Evolutionary conservation across 805 yeast species (phyloP).

Genomic region (Blastobotrys chiropterorum): DNA sequence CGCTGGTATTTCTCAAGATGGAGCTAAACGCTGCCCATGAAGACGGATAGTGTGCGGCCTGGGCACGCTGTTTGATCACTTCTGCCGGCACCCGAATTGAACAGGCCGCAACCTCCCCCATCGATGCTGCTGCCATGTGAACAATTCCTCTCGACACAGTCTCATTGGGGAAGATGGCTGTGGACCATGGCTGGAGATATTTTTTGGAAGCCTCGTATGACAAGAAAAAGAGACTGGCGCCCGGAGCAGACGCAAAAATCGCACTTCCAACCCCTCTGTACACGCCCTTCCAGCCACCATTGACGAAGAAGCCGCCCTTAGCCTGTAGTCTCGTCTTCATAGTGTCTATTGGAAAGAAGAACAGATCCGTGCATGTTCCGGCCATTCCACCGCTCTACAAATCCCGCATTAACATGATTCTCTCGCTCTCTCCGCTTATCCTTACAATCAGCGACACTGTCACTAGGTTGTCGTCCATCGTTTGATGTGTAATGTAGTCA

Average conservation of each 20-base stretch:
- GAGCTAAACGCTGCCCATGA: slow-evolving; percentile 64
- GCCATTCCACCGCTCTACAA: slow-evolving; percentile 72
- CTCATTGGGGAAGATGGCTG: slow-evolving; percentile 20
- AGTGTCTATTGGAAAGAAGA: slow-evolving; percentile 95
- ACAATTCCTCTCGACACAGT: slow-evolving; percentile 39
- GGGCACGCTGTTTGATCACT: slow-evolving; percentile 92
- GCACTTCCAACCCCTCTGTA: slow-evolving; percentile 92
- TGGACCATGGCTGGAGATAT: slow-evolving; percentile 33
- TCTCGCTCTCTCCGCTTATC: background rate
- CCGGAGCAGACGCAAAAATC: slow-evolving; percentile 91
- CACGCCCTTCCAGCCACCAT: slow-evolving; percentile 91
- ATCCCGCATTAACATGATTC: background rate
- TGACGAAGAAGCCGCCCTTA: slow-evolving; percentile 82
- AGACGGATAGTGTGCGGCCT: slow-evolving; percentile 51
- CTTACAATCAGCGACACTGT: slow-evolving; percentile 14
- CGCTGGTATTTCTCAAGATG: slow-evolving; percentile 56
- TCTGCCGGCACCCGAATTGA: slow-evolving; percentile 94
- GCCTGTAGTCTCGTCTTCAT: slow-evolving; percentile 93
- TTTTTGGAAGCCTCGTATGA: slow-evolving; percentile 76
- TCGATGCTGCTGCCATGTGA: slow-evolving; percentile 84
- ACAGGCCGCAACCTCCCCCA: slow-evolving; percentile 93
- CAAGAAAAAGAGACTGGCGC: slow-evolving; percentile 67
- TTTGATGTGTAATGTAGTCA: no score
- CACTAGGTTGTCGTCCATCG: slow-evolving; percentile 9
- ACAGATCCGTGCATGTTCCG: slow-evolving; percentile 91